Evolutionary conservation across 2,329 filamentous ascomycete genomes (phyloP), one percentile per base, ranked within the genome.

Genomic region (Xylariomycetidae sp.): DNA sequence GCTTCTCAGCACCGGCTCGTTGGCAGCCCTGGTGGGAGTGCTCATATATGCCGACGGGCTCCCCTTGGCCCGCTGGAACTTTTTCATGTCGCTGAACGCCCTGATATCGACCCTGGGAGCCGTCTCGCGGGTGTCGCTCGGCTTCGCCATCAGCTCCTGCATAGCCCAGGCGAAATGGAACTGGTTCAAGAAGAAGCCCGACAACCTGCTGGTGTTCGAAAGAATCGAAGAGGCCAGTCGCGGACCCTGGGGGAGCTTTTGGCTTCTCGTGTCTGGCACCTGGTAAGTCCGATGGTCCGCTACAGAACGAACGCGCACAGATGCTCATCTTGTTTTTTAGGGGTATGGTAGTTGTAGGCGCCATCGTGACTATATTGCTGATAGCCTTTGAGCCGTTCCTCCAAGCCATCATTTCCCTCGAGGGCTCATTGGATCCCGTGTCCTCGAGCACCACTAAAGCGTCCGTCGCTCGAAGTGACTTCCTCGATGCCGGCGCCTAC

Each of bases 181-280:
- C 18, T 49, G 44, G 45, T 45, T 51, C 14, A 38, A 27, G 23
- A 40, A 33, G 15, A 28, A 37, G 3, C 12, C 40, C 2, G 46
- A 39, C 22, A 41, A 31, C 8, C 27, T 52, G 6, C 14, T 48
- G 4, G 37, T 34, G 1, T 50, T 51, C 29, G 43, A 48, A 27
- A 41, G 41, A 14, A 44, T 53, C 25, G 50, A 52, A 9, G 49
- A 51, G 13, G 50, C 48, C 8, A 50, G 46, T 29, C 42, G 44
- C 3, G 49, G 48, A 5, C 49, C 46, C 1, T 43, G 44, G 48
- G 44, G 46, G 2, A 49, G 46, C 13, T 11, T 53, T 3, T 41
- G 42, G 40, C 33, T 53, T 4, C 34, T 50, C 1, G 30, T 42
- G 14, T 40, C 41, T 41, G 28, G 48, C 18, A 33, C n/a, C n/a